Percentiles rank a stretch among this genome's conserved stretches.
These are phyloP conservation scores for Stentor roeselii DNA, from an alignment of 73 alveolate genomes.

Conservation along the genomic window DNA sequence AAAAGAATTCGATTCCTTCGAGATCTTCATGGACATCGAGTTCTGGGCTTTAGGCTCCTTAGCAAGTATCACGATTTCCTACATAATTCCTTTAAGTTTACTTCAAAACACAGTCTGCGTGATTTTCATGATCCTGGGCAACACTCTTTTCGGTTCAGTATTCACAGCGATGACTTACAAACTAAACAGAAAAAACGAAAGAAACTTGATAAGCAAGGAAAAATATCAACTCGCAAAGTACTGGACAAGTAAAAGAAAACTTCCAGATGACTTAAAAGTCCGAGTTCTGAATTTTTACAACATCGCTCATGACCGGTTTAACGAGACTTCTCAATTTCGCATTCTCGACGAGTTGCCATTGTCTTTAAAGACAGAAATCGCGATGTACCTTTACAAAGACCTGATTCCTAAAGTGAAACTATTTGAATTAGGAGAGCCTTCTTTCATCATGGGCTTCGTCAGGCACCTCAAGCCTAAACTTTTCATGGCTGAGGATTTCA, in stretches of 20 bases:
- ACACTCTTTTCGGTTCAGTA: background rate
- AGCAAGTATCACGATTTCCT: background rate
- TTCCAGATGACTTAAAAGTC: background rate
- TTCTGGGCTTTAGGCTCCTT: conserved; percentile 1
- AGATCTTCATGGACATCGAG: background rate
- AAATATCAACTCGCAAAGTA: conserved; percentile 46
- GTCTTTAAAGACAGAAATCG: conserved; percentile 44
- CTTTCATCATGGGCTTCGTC: conserved; percentile 46
- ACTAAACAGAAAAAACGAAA: conserved; percentile 33
- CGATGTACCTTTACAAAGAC: conserved; percentile 40
- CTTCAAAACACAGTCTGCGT: background rate
- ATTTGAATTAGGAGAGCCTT: conserved; percentile 56
- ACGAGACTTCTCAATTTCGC: background rate
- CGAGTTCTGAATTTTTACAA: background rate
- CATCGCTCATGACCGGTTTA: background rate
- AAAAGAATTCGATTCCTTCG: background rate
- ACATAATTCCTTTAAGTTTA: background rate
- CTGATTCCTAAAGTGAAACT: conserved; percentile 48
- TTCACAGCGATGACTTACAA: background rate
- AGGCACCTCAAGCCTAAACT: conserved; percentile 40
- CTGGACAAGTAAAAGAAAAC: conserved; percentile 13
- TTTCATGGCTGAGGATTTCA: conserved; percentile 37
- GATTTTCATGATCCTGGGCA: background rate
- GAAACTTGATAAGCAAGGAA: conserved; percentile 32
- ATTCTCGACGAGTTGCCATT: conserved; percentile 57